Percentiles rank a stretch among this genome's conserved stretches.
phyloP scores from a whole-genome alignment of 441 rosid species.

The Eruca vesicaria region DNA sequence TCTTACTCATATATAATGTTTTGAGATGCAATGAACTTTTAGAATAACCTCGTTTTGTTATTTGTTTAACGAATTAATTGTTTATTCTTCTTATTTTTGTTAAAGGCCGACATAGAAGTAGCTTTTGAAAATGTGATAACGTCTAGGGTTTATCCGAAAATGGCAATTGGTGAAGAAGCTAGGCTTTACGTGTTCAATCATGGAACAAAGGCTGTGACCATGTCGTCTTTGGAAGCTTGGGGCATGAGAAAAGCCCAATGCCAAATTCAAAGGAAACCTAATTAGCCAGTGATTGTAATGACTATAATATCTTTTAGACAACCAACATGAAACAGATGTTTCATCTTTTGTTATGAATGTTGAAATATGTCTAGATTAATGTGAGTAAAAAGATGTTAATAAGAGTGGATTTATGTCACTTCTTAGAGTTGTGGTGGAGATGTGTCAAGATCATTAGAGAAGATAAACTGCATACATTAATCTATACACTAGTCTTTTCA shows the following conservation, averaged over 20 bases:
- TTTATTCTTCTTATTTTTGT: neutral
- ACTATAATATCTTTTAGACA: neutral
- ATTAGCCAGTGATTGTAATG: neutral
- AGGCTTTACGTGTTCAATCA: constrained; percentile 46
- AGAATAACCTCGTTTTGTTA: too few relatives aligned
- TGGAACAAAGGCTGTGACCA: constrained; percentile 37
- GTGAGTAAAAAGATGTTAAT: neutral
- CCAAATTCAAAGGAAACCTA: constrained; percentile 7
- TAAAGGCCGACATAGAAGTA: constrained; percentile 35
- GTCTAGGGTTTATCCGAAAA: constrained; percentile 57
- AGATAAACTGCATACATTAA: neutral
- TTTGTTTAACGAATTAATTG: neutral
- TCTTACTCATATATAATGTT: neutral
- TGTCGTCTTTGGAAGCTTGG: constrained; percentile 47
- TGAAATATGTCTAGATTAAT: neutral
- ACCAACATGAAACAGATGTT: neutral
- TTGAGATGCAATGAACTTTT: neutral
- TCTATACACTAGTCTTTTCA: constrained; percentile 10
- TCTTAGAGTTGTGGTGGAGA: constrained; percentile 20
- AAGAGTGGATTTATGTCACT: neutral
- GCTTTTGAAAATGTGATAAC: constrained; percentile 44
- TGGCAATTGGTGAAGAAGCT: constrained; percentile 44
- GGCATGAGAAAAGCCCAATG: constrained; percentile 50
- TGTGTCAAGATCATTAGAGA: neutral
- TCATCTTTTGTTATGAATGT: neutral